Percentiles rank a stretch among this genome's conserved stretches.
Evolutionary conservation across 805 yeast genomes (phyloP).

Genomic region (Starmerella sirachaensis): DNA sequence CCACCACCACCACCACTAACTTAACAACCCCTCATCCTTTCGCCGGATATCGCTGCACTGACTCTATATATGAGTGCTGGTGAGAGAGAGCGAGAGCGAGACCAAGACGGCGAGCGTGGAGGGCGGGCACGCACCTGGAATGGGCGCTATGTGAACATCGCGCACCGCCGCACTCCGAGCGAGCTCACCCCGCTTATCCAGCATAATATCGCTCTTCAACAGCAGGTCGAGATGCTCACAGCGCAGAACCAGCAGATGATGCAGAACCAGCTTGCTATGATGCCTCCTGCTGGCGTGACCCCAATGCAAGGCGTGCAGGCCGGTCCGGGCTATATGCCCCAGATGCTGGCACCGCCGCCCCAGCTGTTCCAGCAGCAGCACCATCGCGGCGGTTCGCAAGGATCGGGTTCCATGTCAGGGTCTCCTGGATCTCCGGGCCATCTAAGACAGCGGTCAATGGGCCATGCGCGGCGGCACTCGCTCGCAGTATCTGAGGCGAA

Average conservation of each 20-base stretch:
- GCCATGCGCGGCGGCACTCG: constrained; percentile 87
- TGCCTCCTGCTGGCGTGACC: constrained; percentile 1
- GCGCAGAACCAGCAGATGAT: constrained; percentile 82
- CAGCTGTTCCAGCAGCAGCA: constrained; percentile 7
- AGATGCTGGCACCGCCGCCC: constrained; percentile 17
- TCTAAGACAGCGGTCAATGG: constrained; percentile 28
- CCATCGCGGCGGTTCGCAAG: constrained; percentile 9
- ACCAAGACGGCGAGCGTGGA: constrained; percentile 9
- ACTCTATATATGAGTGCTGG: constrained; percentile 1
- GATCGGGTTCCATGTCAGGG: constrained; percentile 5
- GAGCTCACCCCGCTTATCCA: constrained; percentile 88
- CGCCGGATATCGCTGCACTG: too few relatives aligned
- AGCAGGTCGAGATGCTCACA: constrained; percentile 82
- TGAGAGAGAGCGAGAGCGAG: constrained; percentile 1
- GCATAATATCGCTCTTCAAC: constrained; percentile 65
- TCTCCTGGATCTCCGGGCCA: constrained; percentile 9
- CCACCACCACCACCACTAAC: neutral
- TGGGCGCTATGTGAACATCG: constrained; percentile 62
- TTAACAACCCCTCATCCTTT: too few relatives aligned
- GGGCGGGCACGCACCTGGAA: constrained; percentile 21
- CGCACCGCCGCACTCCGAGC: constrained; percentile 94
- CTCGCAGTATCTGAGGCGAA: constrained; percentile 86
- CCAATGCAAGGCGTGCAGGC: neutral
- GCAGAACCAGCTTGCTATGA: constrained; percentile 33
- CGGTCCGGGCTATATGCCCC: constrained; percentile 10